These are phyloP conservation scores for Annulohypoxylon maeteangense DNA, from an alignment of 495 filamentous ascomycete genomes.

Conservation along the genomic window DNA sequence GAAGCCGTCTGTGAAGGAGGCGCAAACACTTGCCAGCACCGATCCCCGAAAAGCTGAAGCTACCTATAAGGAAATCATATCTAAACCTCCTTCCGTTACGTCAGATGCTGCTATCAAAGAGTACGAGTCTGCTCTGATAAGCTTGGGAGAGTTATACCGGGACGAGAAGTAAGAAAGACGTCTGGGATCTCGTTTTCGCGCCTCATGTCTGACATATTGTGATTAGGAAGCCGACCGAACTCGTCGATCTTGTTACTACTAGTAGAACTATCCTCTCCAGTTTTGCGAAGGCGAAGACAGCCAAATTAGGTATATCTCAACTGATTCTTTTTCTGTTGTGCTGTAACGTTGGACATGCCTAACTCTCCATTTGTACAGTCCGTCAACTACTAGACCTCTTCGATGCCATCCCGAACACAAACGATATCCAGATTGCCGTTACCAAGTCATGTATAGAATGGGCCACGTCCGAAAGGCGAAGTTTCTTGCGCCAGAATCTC, in stretches of 20 bases:
- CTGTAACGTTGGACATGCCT: neutral
- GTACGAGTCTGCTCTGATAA: slow-evolving; percentile 85
- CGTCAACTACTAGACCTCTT: slow-evolving; percentile 97
- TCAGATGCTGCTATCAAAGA: slow-evolving; percentile 84
- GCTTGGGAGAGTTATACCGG: slow-evolving; percentile 89
- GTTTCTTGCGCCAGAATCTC: slow-evolving; percentile 97
- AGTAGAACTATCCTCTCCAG: slow-evolving; percentile 91
- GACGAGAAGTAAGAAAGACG: slow-evolving; percentile 74
- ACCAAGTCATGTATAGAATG: slow-evolving; percentile 99
- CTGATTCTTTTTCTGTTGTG: neutral
- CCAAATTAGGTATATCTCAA: slow-evolving; percentile 85
- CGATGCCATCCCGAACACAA: slow-evolving; percentile 88
- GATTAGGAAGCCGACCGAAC: slow-evolving; percentile 77
- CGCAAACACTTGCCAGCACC: slow-evolving; percentile 80
- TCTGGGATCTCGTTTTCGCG: neutral
- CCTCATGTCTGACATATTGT: slow-evolving; percentile 23
- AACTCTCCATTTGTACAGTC: slow-evolving; percentile 64
- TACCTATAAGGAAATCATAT: slow-evolving; percentile 88
- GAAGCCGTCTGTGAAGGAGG: slow-evolving; percentile 68
- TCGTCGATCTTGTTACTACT: slow-evolving; percentile 89
- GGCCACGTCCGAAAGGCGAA: slow-evolving; percentile 90
- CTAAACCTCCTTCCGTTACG: slow-evolving; percentile 81
- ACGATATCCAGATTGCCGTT: slow-evolving; percentile 90
- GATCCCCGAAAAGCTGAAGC: slow-evolving; percentile 82
- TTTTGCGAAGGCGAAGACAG: slow-evolving; percentile 98